These are phyloP conservation scores for Colletotrichum orbiculare DNA, from an alignment of 2,329 filamentous ascomycete species.

Conservation along the genomic window DNA sequence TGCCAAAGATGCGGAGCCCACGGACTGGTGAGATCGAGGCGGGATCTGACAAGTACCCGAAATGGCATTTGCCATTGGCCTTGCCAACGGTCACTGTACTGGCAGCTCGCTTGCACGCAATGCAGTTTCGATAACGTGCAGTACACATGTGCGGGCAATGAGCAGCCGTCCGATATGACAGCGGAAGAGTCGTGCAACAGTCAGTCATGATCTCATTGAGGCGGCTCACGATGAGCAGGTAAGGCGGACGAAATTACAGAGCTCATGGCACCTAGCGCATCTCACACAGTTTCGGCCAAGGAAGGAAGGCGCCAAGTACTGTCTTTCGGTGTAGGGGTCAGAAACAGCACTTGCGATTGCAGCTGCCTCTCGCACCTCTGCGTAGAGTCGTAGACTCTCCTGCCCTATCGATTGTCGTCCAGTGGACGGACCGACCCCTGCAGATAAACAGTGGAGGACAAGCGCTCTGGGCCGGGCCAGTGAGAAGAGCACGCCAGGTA, in stretches of 20 bases:
- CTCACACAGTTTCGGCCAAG: slow-evolving; percentile 4
- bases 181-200: slow-evolving; percentile 2
- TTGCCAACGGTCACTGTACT: slow-evolving; percentile 2
- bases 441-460: slow-evolving; percentile 34
- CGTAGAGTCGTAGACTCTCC: too few relatives aligned
- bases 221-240: slow-evolving; percentile 5
- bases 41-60: not conserved
- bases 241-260: not conserved
- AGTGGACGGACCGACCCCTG: slow-evolving; percentile 35
- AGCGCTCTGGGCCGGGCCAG: slow-evolving; percentile 30
- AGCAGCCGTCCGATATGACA: too few relatives aligned
- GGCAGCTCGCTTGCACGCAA: not conserved
- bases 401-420: slow-evolving; percentile 34
- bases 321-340: slow-evolving; percentile 11
- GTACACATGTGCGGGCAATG: too few relatives aligned
- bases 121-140: too few relatives aligned
- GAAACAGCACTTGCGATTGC: not conserved
- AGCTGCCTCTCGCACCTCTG: too few relatives aligned
- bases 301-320: slow-evolving; percentile 15
- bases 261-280: not conserved
- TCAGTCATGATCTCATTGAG: slow-evolving; percentile 13
- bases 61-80: not conserved
- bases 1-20: slow-evolving; percentile 24
- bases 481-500: slow-evolving; percentile 4
- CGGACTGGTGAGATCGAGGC: slow-evolving; percentile 12